Base-by-base conservation (phyloP, 2,329 filamentous ascomycete genomes). In the Aureobasidium sp. region DNA sequence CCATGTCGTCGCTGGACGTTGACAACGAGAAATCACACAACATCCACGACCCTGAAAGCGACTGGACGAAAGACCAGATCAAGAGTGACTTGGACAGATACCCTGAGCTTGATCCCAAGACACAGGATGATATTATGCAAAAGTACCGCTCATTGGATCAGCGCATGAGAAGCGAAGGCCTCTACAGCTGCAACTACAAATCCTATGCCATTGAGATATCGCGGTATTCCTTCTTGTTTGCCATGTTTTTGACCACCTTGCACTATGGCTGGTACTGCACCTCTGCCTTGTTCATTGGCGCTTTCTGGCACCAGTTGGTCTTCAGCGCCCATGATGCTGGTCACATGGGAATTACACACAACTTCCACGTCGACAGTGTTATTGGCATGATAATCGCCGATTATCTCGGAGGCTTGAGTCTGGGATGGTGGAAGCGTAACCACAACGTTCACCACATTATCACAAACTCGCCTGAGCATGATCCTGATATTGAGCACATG, bases 281-380 rank as follows among this genome's bases (percentile, higher is more conserved):
- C 2, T 90, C 89, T 62, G 91, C 85, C 1, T 73, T 89, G 53
- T 91, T 87, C 67, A 80, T 97, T 2, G 94, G 93, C 22, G 81
- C 84, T 65, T 83, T 96, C 70, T 97, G 94, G 93, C 94, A 97
- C 71, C 94, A 97, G 73, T 82, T 97, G 31, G 89, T 93, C 57
- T 99, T 99, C 72, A 87, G 88, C 1, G 94, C 90, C 64, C 94
- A 99, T 74, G 94, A 99, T 79, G 90, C 93, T 56, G 92, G 91
- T 7, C 94, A 99, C 75, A 96, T 97, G 88, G 94, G 90, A 67
- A 96, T 99, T 69, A 99, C 94, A 2, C 93, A 97, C 75, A 82
- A 87, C 72, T 97, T 93, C 73, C 86, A 89, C 55, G 76, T 85
- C 41, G 94, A 99, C 74, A 88, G 88, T 1, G 81, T 88, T 53